Evolutionary conservation across 768 basidiomycete species (phyloP).

Genomic region (Lepiota venenata): DNA sequence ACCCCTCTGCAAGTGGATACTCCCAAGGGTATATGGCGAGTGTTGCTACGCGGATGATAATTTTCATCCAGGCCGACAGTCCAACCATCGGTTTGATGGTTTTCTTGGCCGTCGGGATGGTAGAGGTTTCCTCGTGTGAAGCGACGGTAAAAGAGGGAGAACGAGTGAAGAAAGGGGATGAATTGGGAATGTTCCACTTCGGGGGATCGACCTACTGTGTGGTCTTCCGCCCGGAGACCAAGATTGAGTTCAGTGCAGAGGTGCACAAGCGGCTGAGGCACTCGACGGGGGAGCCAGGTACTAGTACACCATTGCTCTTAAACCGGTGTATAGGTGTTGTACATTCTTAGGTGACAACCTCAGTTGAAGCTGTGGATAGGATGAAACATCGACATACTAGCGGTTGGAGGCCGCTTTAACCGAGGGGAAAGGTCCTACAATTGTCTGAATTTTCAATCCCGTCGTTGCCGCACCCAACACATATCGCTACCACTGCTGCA

Average conservation of each 20-base stretch:
- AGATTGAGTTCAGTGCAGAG: not conserved
- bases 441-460: no score
- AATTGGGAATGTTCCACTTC: conserved; percentile 64
- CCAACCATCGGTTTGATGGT: conserved; percentile 51
- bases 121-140: conserved; percentile 60
- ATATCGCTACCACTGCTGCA: no score
- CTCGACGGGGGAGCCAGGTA: no score
- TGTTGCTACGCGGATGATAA: conserved; percentile 45
- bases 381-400: no score
- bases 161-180: conserved; percentile 46
- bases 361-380: no score
- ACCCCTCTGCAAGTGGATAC: conserved; percentile 11
- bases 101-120: conserved; percentile 58
- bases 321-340: no score
- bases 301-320: no score
- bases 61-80: conserved; percentile 55
- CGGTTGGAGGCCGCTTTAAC: no score
- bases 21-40: conserved; percentile 40
- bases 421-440: no score
- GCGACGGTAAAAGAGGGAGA: conserved; percentile 44
- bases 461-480: no score
- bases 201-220: conserved; percentile 50
- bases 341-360: no score
- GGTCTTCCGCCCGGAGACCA: not conserved
- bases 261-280: not conserved